phyloP scores from a whole-genome alignment of 257 asterid genomes.

The Thymus quinquecostatus region DNA sequence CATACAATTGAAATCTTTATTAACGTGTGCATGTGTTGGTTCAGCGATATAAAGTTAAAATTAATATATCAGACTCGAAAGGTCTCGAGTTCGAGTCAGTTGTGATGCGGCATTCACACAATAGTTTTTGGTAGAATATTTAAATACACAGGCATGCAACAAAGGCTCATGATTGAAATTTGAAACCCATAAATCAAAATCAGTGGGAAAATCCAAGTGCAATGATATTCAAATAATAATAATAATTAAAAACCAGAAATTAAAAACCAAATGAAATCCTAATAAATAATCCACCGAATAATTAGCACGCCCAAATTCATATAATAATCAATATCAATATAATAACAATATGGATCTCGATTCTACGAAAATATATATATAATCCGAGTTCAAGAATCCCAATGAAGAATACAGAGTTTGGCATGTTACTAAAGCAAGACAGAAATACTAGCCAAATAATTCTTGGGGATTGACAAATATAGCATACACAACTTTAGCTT shows the following conservation, averaged over 20 bases:
- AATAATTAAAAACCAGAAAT: too few species aligned
- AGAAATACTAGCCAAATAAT: conserved; percentile 13
- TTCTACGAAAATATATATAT: too few species aligned
- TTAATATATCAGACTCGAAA: too few species aligned
- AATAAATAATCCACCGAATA: conserved; percentile 18
- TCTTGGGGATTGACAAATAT: conserved; percentile 70
- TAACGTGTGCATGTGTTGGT: background rate
- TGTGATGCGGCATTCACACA: background rate
- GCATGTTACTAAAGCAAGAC: conserved; percentile 78
- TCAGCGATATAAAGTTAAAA: too few species aligned
- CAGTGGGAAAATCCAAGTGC: conserved; percentile 6
- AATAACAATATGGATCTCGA: too few species aligned
- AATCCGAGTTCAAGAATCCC: conserved; percentile 48
- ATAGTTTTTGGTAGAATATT: conserved; percentile 10
- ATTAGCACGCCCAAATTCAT: conserved; percentile 33
- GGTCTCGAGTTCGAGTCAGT: too few species aligned
- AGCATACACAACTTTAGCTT: conserved; percentile 46
- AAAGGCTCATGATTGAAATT: conserved; percentile 27
- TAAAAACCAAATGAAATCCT: background rate
- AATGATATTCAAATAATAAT: conserved; percentile 11
- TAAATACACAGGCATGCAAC: conserved; percentile 23
- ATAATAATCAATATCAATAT: too few species aligned
- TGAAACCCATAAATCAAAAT: conserved; percentile 31
- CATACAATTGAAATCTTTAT: background rate
- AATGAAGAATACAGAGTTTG: conserved; percentile 58